Percentiles rank a stretch among this genome's conserved stretches.
These are phyloP conservation scores for Plasmodium vivax DNA, from an alignment of 169 alveolate genomes.

Conservation along the genomic window DNA sequence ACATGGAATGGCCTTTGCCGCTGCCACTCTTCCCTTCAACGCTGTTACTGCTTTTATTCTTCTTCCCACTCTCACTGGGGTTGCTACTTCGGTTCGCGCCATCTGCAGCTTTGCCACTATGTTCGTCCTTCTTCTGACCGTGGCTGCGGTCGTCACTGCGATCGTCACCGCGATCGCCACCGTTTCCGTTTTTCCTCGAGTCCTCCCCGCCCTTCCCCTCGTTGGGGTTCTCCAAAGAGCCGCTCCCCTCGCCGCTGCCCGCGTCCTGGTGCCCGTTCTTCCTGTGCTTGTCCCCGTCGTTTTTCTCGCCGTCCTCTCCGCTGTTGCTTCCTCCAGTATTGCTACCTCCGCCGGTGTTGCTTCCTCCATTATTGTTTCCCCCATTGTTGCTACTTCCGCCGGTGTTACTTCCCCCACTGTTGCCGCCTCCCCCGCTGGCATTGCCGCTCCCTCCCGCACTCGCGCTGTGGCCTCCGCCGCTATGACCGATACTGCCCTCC, in stretches of 20 bases:
- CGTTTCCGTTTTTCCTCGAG: background rate
- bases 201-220: constrained; percentile 2
- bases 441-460: background rate
- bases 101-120: background rate
- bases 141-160: too few species aligned
- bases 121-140: background rate
- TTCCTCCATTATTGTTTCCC: background rate
- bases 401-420: background rate
- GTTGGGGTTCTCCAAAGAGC: background rate
- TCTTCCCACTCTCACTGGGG: background rate
- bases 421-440: background rate
- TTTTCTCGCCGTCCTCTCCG: background rate
- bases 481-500: background rate
- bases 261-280: background rate
- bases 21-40: background rate
- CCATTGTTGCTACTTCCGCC: background rate
- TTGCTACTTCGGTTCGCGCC: background rate
- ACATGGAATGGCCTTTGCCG: background rate
- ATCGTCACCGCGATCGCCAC: background rate
- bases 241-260: background rate
- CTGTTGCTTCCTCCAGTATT: background rate
- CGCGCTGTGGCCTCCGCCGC: too few species aligned
- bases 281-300: background rate
- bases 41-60: background rate
- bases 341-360: background rate